Evolutionary conservation across 345 rosid genomes (phyloP), one percentile per base, ranked within the genome.

Genomic region (Laguncularia racemosa): DNA sequence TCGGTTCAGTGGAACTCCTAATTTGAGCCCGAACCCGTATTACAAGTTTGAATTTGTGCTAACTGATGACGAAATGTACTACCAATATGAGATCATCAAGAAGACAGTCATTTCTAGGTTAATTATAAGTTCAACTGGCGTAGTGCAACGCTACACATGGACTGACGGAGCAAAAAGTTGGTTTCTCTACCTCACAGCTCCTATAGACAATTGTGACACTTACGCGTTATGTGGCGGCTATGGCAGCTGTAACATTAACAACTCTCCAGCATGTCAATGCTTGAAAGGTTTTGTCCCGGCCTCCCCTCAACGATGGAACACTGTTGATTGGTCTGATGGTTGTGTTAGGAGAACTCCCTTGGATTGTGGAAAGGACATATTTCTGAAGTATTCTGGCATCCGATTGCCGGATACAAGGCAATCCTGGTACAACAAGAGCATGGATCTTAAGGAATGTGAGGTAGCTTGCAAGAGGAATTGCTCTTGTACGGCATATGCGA

Each of bases 151-250:
- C 48, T 70, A 21, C 18, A 33, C 64, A 13, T 72, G 79, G 79
- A 70, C 61, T 49, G 75, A 72, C 4, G 62, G 48, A 3, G 53
- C 16, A 0, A 47, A 66, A 16, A 13, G 16, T 12, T 78, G 79
- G 82, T 33, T 3, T 7, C 2, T 44, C 12, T 71, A 63, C 21
- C 60, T 68, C 55, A 58, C 28, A 12, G 74, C 67, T 7, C 77
- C 76, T 1, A 75, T 61, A 58, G 80, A 77, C 28, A 61, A 70
- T 43, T 73, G 71, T 43, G 82, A 77, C 59, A 14, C 47, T 14
- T 77, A 61, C 19, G 23, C 19, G 8, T 61, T 52, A 20, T 77
- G 82, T 38, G 78, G 78, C 8, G 16, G 71, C 0, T 67, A 67
- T 46, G 82, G 82, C 5, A n/a, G 59, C 3, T 73, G 78, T 7